Base-by-base conservation (phyloP, 768 basidiomycete species). In the Mycena vulgaris region DNA sequence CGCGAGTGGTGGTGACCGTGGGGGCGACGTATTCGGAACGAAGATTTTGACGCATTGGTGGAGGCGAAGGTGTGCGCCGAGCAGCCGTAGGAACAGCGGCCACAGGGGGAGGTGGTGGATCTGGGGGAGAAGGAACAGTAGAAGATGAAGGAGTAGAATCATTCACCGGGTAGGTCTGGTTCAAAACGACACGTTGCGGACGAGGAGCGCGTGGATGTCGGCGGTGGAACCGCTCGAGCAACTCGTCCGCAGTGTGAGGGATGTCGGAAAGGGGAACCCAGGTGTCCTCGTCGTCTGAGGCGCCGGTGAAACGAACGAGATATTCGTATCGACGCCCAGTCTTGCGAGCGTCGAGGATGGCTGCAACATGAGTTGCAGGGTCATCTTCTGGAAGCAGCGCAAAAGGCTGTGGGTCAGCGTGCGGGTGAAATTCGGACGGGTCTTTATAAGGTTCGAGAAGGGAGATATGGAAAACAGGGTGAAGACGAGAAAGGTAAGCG, bases 401-500 rank as follows among this genome's bases (percentile, higher is more conserved):
- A 57, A 79, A 73, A 49, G 74, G 76, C 48, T 69, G 59, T 19
- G 75, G 75, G 27, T 70, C 40, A 27, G 78, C 65, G 47, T 79
- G 80, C 19, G 75, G 47, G 42, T 79, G 81, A 59, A 82, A 80
- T 37, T 78, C 66, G 14, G 80, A 80, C 30, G 83, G 83, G 49
- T 78, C 77, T 6, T 65, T 53, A 58, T 80, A 81, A 19, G 77
- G 79, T 71, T 80, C 75, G 28, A 59, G 57, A 35, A 82, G 81
- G 7, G 80, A 83, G 30, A 78, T 75, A 68, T 85, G 76, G 75
- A 86, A 84, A 13, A 84, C 81, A 25, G 81, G 83, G 42, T 84
- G 81, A 19, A 85, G 73, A 27, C 72, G 70, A 11, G 79, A 79
- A 27, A 84, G 73, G 33, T 77, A 77, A 1, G 72, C 51, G n/a